Base-by-base conservation (phyloP, 1,284 basidiomycete species). In the Trichosporon coremiiforme region DNA sequence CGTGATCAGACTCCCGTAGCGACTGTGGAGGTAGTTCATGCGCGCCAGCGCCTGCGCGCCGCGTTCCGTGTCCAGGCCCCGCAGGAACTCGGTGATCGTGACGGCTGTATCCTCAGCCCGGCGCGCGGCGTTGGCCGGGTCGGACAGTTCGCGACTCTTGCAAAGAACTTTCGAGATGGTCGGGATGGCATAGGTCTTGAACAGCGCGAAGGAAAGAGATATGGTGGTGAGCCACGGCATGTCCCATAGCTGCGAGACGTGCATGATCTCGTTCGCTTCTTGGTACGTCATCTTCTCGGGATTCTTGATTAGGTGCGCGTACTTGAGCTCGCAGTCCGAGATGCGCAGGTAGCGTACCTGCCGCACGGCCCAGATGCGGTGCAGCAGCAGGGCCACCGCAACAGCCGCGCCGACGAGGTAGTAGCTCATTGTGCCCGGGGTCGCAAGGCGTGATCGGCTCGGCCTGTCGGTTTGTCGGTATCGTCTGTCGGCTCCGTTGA, bases 181-280 rank as follows among this genome's bases (percentile, higher is more conserved):
- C 31, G 66, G 66, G 20, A 70, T 33, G 8, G 69, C 69, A 35
- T 70, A 70, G 15, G 69, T 70, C 53, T 70, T 70, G 69, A 70
- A 70, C 4, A 70, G 66, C 13, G 69, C 69, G 47, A 70, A 70
- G 6, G 38, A 47, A 20, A 70, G 69, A 0, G 66, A 47, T 25
- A 70, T 41, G 5, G 38, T 25, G 3, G 41, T 31, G 38, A 70
- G 45, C 29, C 66, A 57, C 41, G 69, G 69, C 38, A 70, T 47
- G 38, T 70, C 69, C 66, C 25, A 71, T 5, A 62, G 35, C 45
- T 69, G 62, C 13, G 70, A 67, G 10, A 64, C 57, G 35, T 64
- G 57, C 35, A 68, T 36, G 22, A 73, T 73, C 57, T 73, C 64
- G 64, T 66, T 64, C 8, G 70, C 68, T 25, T 73, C 72, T 7